Base-by-base conservation (phyloP, 192 early-diverging fungal species). In the Thoreauomyces humboldtii region DNA sequence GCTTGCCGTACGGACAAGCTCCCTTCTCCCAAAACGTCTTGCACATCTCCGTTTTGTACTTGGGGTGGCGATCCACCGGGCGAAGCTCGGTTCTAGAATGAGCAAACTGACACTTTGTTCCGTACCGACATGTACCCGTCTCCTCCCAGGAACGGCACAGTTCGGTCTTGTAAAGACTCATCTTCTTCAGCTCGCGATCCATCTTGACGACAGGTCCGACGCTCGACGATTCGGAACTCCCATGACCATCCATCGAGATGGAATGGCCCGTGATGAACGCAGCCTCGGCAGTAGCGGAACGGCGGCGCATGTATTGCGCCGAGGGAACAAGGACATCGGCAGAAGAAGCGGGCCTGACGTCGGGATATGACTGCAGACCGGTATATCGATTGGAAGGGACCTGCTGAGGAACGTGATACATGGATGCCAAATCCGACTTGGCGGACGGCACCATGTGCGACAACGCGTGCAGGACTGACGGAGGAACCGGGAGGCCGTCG, bases 21-120 rank as follows among this genome's bases (percentile, higher is more conserved):
- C 96, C 94, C 1, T 87, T 86, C 47, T 87, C 82, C 78, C 84
- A 88, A 77, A 88, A 98, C 32, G 92, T 94, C 43, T 86, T 91
- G 77, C 96, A 98, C 34, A 95, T 81, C 62, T 94, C 90, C 2
- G 93, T 96, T 79, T 96, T 95, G 80, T 98, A 98, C 55, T 89
- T 92, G 38, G 89, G 90, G 69, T 98, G 94, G 32, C 94, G 82
- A 51, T 85, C 78, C 15, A 96, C 85, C 37, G 77, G 70, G 15
- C 92, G 82, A 34, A 96, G 82, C 76, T 98, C 96, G 35, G 61
- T 59, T 36, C 60, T 38, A 14, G 88, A 87, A 57, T 98, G 96
- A 15, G 96, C 96, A 85, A 94, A 98, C 71, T 93, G 90, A 81
- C 96, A 98, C 65, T 93, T 88, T 22, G 81, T 76, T 27, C 90